Evolutionary conservation across 129 eudicot genomes (phyloP), one percentile per base, ranked within the genome.

Genomic region (Lonicera japonica): DNA sequence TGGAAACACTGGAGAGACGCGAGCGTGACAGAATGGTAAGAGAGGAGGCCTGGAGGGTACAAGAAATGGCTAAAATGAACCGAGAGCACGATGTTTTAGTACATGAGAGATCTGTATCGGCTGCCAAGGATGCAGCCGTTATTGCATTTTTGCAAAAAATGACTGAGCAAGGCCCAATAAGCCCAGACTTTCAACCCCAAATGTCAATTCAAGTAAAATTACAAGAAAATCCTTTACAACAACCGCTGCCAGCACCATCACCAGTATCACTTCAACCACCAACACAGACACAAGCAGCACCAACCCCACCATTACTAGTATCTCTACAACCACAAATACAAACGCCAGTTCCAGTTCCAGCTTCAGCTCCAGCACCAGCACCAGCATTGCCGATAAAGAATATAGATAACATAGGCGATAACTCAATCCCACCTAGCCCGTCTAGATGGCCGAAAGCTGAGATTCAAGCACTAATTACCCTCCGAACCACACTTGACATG

Each of bases 401-500:
- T 29, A 65, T 25, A 12, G 80, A 73, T 46, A 79, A 82, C 48
- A 80, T 75, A 1, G 73, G 56, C 7, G 80, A 78, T 12, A 76
- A 67, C 5, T 72, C 29, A 60, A 66, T 79, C 15, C 72, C 70
- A 14, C 75, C 89, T 0, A 79, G 89, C 38, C 83, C 95, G 2
- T 90, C 97, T 0, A 62, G 97, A 62, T 90, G 97, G 97, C 97
- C 97, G 19, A 90, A 90, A 64, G 81, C 92, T 0, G 97, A 90
- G 55, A 79, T 86, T 5, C 74, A 86, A 54, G 95, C 97, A 0
- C 64, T 90, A 67, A 90, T 90, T 48, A 70, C 70, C 10, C 92
- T 90, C n/a, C 60, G 97, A 25, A 86, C 94, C 0, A 73, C 77
- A 0, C 81, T 90, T 0, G 97, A 90, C 68, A 70, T 70, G 17